Percentiles rank a stretch among this genome's conserved stretches.
Evolutionary conservation across 805 yeast species (phyloP).

Genomic region (Yamadazyma sp.): DNA sequence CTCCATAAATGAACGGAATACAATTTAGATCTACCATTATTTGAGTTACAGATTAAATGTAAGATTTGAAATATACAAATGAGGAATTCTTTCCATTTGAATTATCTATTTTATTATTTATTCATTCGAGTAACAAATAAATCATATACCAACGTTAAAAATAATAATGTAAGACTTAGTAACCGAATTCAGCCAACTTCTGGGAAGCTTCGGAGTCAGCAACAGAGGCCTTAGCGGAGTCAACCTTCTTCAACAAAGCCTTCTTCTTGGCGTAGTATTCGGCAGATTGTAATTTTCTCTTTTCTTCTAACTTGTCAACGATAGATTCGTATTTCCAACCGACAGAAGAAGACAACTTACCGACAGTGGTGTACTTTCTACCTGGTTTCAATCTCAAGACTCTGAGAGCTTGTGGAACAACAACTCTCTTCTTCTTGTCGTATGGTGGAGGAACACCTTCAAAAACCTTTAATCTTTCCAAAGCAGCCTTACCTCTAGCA

Average conservation of each 20-base stretch:
- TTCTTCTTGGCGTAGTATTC: slow-evolving; percentile 99
- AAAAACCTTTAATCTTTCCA: slow-evolving; percentile 98
- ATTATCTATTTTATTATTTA: slow-evolving; percentile 12
- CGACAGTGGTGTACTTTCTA: slow-evolving; percentile 98
- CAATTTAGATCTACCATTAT: not conserved
- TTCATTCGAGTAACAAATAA: slow-evolving; percentile 11
- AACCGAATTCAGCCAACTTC: slow-evolving; percentile 96
- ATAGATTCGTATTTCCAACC: slow-evolving; percentile 99
- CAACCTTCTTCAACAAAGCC: slow-evolving; percentile 90
- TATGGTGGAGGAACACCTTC: slow-evolving; percentile 99
- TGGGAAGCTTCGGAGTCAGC: slow-evolving; percentile 89
- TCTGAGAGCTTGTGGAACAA: slow-evolving; percentile 99
- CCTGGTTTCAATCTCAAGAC: slow-evolving; percentile 99
- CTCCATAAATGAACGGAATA: no score
- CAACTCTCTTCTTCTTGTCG: slow-evolving; percentile 99
- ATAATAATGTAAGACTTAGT: slow-evolving; percentile 50
- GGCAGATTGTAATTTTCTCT: slow-evolving; percentile 98
- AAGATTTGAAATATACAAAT: slow-evolving; percentile 18
- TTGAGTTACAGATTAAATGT: slow-evolving; percentile 12
- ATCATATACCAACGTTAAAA: slow-evolving; percentile 12
- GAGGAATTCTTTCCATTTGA: slow-evolving; percentile 14
- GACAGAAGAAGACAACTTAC: slow-evolving; percentile 92
- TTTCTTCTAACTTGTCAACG: slow-evolving; percentile 96
- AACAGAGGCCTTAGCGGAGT: slow-evolving; percentile 81
- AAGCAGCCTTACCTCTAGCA: slow-evolving; percentile 99